A percentile compares a stretch with the other conserved stretches of the same genome.
Evolutionary conservation across 139 green algal species (phyloP).

Genomic region (Chlorella sp.): DNA sequence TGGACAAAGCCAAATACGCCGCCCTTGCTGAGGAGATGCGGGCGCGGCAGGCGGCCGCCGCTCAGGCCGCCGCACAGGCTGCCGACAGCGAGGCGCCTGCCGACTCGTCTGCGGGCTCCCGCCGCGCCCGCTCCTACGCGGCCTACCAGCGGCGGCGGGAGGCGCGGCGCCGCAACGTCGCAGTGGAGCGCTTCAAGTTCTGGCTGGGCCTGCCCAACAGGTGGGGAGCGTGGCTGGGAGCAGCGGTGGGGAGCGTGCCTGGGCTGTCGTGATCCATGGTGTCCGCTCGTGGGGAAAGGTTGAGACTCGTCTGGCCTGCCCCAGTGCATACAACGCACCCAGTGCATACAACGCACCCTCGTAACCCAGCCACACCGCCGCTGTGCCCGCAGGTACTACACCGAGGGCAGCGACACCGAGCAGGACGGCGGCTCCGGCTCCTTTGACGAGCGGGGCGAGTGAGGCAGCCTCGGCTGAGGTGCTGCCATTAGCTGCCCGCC

Average conservation of each 20-base stretch:
- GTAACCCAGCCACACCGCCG: too few species aligned
- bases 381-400: conserved; percentile 25
- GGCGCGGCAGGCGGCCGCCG: not conserved
- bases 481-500: too few species aligned
- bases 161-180: conserved; percentile 30
- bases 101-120: too few species aligned
- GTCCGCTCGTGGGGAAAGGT: too few species aligned
- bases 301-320: not conserved
- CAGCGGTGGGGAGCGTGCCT: not conserved
- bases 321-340: too few species aligned
- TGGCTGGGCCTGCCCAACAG: conserved; percentile 76
- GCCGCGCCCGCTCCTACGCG: conserved; percentile 1
- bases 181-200: conserved; percentile 76
- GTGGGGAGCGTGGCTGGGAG: conserved; percentile 32
- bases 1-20: conserved; percentile 56
- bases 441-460: not conserved
- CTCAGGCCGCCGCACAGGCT: not conserved
- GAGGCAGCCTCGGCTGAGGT: not conserved
- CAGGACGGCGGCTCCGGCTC: too few species aligned
- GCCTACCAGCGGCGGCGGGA: conserved; percentile 26
- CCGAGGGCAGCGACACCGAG: not conserved
- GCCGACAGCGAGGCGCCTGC: too few species aligned
- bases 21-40: conserved; percentile 1
- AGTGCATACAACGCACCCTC: too few species aligned
- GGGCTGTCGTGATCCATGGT: too few species aligned